Conservation (phyloP, 495 filamentous ascomycete genomes). For the Penicillium crystallinum region DNA sequence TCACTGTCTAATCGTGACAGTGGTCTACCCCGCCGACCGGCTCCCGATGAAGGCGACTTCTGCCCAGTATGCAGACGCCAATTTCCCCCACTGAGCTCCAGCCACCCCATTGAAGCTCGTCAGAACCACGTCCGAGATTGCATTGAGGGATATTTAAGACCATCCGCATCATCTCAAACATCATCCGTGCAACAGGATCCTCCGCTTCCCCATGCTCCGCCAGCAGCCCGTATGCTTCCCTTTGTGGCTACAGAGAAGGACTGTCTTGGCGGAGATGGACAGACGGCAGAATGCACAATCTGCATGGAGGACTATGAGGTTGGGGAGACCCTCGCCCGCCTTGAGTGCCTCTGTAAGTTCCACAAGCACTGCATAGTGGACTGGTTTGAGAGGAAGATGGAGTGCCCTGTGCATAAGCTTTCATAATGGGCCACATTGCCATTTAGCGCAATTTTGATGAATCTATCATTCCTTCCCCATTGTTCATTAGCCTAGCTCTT, state of each 20-base stretch:
- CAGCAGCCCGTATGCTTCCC: slow-evolving; percentile 49
- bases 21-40: slow-evolving; percentile 21
- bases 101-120: slow-evolving; percentile 57
- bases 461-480: not conserved
- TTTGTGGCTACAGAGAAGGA: slow-evolving; percentile 91
- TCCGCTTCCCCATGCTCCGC: slow-evolving; percentile 17
- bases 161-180: slow-evolving; percentile 7
- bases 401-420: slow-evolving; percentile 51
- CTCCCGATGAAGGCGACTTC: slow-evolving; percentile 74
- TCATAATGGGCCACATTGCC: slow-evolving; percentile 14
- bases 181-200: slow-evolving; percentile 14
- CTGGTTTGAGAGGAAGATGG: slow-evolving; percentile 51
- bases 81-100: slow-evolving; percentile 60
- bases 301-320: slow-evolving; percentile 94
- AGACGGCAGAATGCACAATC: slow-evolving; percentile 74
- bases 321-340: slow-evolving; percentile 71
- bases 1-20: not conserved
- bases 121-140: slow-evolving; percentile 75
- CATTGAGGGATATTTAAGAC: slow-evolving; percentile 48
- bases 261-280: slow-evolving; percentile 63
- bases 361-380: slow-evolving; percentile 64
- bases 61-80: slow-evolving; percentile 82
- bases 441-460: not conserved
- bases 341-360: slow-evolving; percentile 93
- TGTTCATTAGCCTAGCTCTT: not conserved